phyloP scores from a whole-genome alignment of 2,329 filamentous ascomycete species.

The Cercospora nicotianae region DNA sequence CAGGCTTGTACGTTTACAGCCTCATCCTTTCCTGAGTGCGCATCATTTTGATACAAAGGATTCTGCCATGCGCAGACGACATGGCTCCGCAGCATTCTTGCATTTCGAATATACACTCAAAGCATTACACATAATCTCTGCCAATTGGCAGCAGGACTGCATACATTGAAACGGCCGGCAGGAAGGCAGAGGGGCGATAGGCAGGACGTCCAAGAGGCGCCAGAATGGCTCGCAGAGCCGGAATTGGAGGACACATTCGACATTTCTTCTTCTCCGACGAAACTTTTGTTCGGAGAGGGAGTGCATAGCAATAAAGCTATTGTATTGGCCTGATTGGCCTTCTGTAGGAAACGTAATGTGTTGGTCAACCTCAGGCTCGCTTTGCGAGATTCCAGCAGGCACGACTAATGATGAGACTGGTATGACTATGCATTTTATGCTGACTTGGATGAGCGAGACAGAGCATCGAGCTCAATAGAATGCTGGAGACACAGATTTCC shows the following conservation, averaged over 20 bases:
- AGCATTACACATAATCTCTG: constrained; percentile 4
- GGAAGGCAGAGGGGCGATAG: background rate
- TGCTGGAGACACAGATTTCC: background rate
- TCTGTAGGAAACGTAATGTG: constrained; percentile 7
- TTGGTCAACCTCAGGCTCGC: background rate
- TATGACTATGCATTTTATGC: background rate
- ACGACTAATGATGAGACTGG: background rate
- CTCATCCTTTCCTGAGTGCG: background rate
- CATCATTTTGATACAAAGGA: background rate
- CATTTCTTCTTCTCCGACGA: background rate
- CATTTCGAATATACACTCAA: background rate
- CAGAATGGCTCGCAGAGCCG: background rate
- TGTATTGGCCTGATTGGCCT: background rate
- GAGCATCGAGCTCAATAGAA: background rate
- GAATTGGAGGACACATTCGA: background rate
- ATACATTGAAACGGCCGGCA: constrained; percentile 11
- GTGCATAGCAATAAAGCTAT: background rate
- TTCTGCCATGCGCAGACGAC: background rate
- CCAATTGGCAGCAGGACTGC: constrained; percentile 15
- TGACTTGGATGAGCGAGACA: background rate
- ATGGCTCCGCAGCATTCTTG: constrained; percentile 1
- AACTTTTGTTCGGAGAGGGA: background rate
- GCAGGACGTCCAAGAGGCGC: background rate
- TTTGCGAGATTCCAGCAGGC: background rate
- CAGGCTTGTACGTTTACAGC: background rate